A percentile compares a stretch with the other conserved stretches of the same genome.
phyloP scores from a whole-genome alignment of 345 rosid genomes.

The Arabis alpina region DNA sequence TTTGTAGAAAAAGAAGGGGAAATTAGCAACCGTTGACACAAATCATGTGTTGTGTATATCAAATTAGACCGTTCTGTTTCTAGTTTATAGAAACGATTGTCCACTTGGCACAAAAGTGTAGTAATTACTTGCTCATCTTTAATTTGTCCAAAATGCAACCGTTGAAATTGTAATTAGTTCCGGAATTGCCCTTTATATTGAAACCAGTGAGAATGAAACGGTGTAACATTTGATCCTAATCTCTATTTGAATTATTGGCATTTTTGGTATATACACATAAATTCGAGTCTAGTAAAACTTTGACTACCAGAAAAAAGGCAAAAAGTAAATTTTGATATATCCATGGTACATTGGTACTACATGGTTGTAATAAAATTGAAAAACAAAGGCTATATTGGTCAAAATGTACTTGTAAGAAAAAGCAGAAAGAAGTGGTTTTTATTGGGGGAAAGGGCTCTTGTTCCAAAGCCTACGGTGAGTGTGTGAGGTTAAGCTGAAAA shows the following conservation, averaged over 20 bases:
- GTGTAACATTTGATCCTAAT: not conserved
- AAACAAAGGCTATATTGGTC: constrained; percentile 32
- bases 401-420: constrained; percentile 15
- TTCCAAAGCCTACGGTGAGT: constrained; percentile 29
- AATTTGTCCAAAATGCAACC: constrained; percentile 23
- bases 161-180: constrained; percentile 30
- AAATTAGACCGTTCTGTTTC: constrained; percentile 8
- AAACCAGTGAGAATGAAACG: constrained; percentile 8
- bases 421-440: constrained; percentile 9
- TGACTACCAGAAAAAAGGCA: constrained; percentile 5
- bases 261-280: constrained; percentile 20
- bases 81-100: constrained; percentile 32
- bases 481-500: constrained; percentile 34
- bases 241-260: constrained; percentile 5
- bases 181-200: constrained; percentile 1
- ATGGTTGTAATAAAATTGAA: constrained; percentile 27
- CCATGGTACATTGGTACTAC: constrained; percentile 11
- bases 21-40: constrained; percentile 14
- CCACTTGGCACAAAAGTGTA: constrained; percentile 29
- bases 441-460: constrained; percentile 36
- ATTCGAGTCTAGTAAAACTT: constrained; percentile 10
- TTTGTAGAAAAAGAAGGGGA: not conserved
- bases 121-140: not conserved
- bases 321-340: constrained; percentile 6
- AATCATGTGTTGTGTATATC: not conserved